phyloP scores from a whole-genome alignment of 345 rosid species.

The Balakata baccata region DNA sequence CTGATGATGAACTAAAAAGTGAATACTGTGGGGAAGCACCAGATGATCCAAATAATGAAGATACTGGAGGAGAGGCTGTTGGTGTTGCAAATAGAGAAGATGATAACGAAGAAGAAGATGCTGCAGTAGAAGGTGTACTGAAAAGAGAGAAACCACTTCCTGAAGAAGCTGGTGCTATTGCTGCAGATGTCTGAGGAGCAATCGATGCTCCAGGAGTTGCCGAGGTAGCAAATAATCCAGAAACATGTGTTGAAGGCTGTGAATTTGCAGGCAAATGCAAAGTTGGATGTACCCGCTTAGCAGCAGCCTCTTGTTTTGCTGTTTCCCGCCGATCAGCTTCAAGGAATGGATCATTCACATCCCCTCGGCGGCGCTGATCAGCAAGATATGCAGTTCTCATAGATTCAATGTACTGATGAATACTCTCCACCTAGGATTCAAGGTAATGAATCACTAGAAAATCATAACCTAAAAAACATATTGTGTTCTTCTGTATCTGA shows the following conservation, averaged over 20 bases:
- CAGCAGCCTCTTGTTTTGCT: conserved; percentile 96
- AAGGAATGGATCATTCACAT: conserved; percentile 76
- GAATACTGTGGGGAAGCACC: conserved; percentile 40
- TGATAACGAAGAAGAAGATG: conserved; percentile 36
- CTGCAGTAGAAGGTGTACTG: conserved; percentile 58
- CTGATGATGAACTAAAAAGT: conserved; percentile 37
- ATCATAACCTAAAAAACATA: conserved; percentile 4
- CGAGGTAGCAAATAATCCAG: conserved; percentile 57
- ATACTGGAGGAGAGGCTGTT: conserved; percentile 49
- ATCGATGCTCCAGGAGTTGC: conserved; percentile 44
- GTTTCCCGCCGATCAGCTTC: conserved; percentile 96
- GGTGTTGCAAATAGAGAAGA: conserved; percentile 75
- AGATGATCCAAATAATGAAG: conserved; percentile 58
- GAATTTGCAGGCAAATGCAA: conserved; percentile 72
- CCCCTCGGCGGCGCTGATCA: conserved; percentile 84
- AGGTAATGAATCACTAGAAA: not conserved
- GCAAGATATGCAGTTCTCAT: conserved; percentile 87
- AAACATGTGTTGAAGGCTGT: conserved; percentile 69
- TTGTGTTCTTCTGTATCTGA: not conserved
- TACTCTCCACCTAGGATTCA: conserved; percentile 64
- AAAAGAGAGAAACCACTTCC: conserved; percentile 68
- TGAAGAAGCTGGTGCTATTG: conserved; percentile 48
- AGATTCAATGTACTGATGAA: conserved; percentile 86
- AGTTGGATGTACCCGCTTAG: conserved; percentile 93
- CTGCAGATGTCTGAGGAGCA: conserved; percentile 49